Evolutionary conservation across 2,329 filamentous ascomycete species (phyloP).

Genomic region (Stemphylium vesicarium): DNA sequence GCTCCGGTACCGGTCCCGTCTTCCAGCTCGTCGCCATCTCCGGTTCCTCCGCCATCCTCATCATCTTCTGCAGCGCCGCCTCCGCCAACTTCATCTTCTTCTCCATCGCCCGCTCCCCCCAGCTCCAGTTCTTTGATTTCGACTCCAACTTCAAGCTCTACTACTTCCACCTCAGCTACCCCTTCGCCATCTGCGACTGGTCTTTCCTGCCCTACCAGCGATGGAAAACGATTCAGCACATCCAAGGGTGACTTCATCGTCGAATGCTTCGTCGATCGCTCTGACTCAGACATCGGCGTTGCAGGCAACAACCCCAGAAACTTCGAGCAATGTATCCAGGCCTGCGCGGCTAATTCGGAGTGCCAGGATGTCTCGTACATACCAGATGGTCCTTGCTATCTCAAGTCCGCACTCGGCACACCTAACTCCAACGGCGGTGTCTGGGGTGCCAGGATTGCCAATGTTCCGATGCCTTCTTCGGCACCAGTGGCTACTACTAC

Average conservation of each 20-base stretch:
- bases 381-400: slow-evolving; percentile 19
- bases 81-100: not conserved
- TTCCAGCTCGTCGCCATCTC: not conserved
- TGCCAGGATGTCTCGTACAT: slow-evolving; percentile 18
- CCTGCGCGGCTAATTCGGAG: slow-evolving; percentile 4
- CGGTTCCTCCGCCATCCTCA: not conserved
- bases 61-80: not conserved
- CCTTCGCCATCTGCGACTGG: not conserved
- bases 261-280: slow-evolving; percentile 18
- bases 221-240: slow-evolving; percentile 14
- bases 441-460: slow-evolving; percentile 15
- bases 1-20: not conserved
- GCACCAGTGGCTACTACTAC: not conserved
- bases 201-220: slow-evolving; percentile 11
- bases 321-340: slow-evolving; percentile 12
- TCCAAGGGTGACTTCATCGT: slow-evolving; percentile 14
- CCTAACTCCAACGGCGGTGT: slow-evolving; percentile 8
- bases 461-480: not conserved
- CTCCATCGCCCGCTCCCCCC: no score
- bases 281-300: slow-evolving; percentile 8
- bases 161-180: slow-evolving; percentile 1
- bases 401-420: slow-evolving; percentile 15
- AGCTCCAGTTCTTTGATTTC: not conserved
- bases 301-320: slow-evolving; percentile 1
- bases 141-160: not conserved